Percentiles rank a stretch among this genome's conserved stretches.
These are phyloP conservation scores for Chaetomiaceae sp. DNA, from an alignment of 2,329 filamentous ascomycete genomes.

Conservation along the genomic window DNA sequence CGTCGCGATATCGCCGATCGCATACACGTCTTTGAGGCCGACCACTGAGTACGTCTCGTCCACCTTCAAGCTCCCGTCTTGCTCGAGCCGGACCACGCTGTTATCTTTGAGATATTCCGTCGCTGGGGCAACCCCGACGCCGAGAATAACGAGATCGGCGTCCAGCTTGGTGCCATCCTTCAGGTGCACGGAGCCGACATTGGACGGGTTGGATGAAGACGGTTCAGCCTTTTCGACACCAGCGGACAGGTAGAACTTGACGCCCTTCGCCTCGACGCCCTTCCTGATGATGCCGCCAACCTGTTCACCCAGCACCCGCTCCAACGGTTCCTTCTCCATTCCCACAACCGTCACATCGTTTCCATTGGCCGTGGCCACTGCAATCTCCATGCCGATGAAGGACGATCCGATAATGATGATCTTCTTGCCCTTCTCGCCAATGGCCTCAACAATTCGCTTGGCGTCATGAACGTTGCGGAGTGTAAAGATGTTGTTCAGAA, in stretches of 20 bases:
- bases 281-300: slow-evolving; percentile 78
- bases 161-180: slow-evolving; percentile 81
- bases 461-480: slow-evolving; percentile 74
- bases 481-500: slow-evolving; percentile 80
- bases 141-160: slow-evolving; percentile 86
- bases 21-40: slow-evolving; percentile 78
- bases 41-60: slow-evolving; percentile 75
- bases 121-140: slow-evolving; percentile 81
- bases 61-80: slow-evolving; percentile 80
- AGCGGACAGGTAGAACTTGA: slow-evolving; percentile 82
- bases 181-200: slow-evolving; percentile 75
- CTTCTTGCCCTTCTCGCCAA: slow-evolving; percentile 83
- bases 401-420: slow-evolving; percentile 88
- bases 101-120: slow-evolving; percentile 79
- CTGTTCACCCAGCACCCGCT: slow-evolving; percentile 76
- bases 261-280: slow-evolving; percentile 75
- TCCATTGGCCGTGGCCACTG: slow-evolving; percentile 71
- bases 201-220: slow-evolving; percentile 60
- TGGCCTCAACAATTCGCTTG: slow-evolving; percentile 70
- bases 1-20: slow-evolving; percentile 90
- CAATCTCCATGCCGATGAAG: slow-evolving; percentile 98
- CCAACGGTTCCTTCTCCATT: slow-evolving; percentile 80
- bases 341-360: slow-evolving; percentile 85
- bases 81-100: slow-evolving; percentile 62
- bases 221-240: slow-evolving; percentile 78